These are phyloP conservation scores for Handroanthus guayacan DNA, from an alignment of 257 asterid genomes.

Conservation along the genomic window DNA sequence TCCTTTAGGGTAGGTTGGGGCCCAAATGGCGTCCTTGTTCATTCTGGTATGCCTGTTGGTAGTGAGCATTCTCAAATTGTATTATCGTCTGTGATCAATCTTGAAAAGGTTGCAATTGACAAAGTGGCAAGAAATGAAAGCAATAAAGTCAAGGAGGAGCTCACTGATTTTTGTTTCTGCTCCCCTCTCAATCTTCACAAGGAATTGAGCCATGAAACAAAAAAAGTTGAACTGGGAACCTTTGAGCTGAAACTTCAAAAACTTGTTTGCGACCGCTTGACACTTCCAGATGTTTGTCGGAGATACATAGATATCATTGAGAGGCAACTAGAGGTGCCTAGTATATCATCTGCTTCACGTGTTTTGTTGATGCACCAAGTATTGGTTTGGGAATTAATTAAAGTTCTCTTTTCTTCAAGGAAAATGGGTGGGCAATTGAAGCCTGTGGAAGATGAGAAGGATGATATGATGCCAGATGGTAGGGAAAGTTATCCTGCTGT, in stretches of 20 bases:
- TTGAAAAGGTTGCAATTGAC: slow-evolving; percentile 91
- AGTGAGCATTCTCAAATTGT: slow-evolving; percentile 48
- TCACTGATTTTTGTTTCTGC: slow-evolving; percentile 71
- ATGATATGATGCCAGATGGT: slow-evolving; percentile 77
- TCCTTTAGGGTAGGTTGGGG: slow-evolving; percentile 99
- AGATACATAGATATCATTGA: slow-evolving; percentile 80
- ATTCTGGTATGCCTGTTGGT: slow-evolving; percentile 90
- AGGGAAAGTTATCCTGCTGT: slow-evolving; percentile 61
- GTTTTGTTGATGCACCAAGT: slow-evolving; percentile 89
- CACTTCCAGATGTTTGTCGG: slow-evolving; percentile 84
- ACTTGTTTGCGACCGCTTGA: slow-evolving; percentile 65
- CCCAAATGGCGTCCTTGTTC: slow-evolving; percentile 91
- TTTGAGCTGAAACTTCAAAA: slow-evolving; percentile 76
- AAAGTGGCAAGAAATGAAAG: slow-evolving; percentile 73
- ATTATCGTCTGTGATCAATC: slow-evolving; percentile 76
- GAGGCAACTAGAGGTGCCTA: slow-evolving; percentile 79
- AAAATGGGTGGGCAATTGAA: slow-evolving; percentile 54
- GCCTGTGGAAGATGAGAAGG: slow-evolving; percentile 70
- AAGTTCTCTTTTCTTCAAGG: slow-evolving; percentile 82
- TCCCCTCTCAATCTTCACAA: slow-evolving; percentile 84
- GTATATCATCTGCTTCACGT: slow-evolving; percentile 66
- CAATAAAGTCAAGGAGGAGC: slow-evolving; percentile 67
- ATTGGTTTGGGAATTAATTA: slow-evolving; percentile 89
- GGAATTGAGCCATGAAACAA: slow-evolving; percentile 70
- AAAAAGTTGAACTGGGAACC: slow-evolving; percentile 61